Evolutionary conservation across 2,329 filamentous ascomycete species (phyloP), one percentile per base, ranked within the genome.

Genomic region (Stylonectria norvegica): DNA sequence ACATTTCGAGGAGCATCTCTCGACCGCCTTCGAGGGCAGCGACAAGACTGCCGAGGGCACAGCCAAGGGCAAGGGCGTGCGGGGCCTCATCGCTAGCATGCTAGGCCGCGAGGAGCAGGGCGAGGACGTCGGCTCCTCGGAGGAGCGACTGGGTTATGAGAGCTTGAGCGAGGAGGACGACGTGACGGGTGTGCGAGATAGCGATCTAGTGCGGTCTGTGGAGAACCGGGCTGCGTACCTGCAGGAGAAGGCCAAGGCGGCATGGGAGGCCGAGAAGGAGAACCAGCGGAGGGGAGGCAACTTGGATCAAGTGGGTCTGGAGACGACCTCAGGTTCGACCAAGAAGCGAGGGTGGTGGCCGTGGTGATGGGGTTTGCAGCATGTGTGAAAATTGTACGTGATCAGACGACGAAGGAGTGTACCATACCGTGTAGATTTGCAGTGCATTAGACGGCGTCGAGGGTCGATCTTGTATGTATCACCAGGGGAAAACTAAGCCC

Each of bases 301-400:
- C 35, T 56, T 79, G 31, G 75, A 79, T 50, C 69, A 69, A 42
- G 44, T 78, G 3, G 75, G 73, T 0, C 54, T 71, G 20, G 63
- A 68, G 20, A 52, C 53, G 16, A 53, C 40, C 20, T 40, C 56
- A 22, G 36, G 58, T 2, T 8, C 22, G 22, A 55, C 61, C 33
- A 75, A 73, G 66, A 76, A 73, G 63, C 65, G 71, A 63, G 75
- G 69, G 68, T 75, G 69, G 69, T 73, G 69, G 67, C 61, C 59
- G 5, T 68, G 61, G 62, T 66, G 48, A 57, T 34, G 11, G 34
- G 42, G 34, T 28, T 38, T 19, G 40, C 36, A 23, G n/a, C n/a
- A n/a, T n/a, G n/a, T n/a, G n/a, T n/a, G 40, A 42, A 42, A 46
- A 39, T 18, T 55, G 49, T 53, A 48, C 20, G 40, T 47, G 43